Evolutionary conservation across 495 filamentous ascomycete genomes (phyloP).

Genomic region (Trichoderma reesei): DNA sequence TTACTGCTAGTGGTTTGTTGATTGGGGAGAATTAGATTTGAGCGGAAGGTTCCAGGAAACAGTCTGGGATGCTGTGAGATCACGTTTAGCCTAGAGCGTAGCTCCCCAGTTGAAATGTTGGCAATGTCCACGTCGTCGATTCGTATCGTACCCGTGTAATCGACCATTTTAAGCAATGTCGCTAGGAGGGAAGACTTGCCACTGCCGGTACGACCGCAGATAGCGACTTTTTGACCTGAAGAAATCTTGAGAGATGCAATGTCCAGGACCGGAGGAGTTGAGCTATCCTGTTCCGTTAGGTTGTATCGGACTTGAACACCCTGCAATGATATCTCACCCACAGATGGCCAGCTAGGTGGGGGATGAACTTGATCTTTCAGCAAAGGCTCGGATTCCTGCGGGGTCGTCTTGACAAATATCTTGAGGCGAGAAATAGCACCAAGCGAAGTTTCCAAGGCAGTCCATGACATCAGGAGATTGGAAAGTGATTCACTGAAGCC

Average conservation of each 20-base stretch:
- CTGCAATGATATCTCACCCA: slow-evolving; percentile 15
- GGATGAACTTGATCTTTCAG: slow-evolving; percentile 12
- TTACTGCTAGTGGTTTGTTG: no score
- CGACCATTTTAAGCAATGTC: no score
- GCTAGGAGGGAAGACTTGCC: slow-evolving; percentile 64
- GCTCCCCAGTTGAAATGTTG: no score
- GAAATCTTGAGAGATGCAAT: slow-evolving; percentile 7
- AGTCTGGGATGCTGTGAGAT: no score
- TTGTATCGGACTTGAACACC: slow-evolving; percentile 12
- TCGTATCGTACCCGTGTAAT: no score
- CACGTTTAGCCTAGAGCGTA: no score
- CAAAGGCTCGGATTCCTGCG: slow-evolving; percentile 13
- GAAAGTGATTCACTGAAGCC: slow-evolving; percentile 13
- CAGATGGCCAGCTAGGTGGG: slow-evolving; percentile 16
- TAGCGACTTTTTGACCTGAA: slow-evolving; percentile 16
- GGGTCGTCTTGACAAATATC: slow-evolving; percentile 14
- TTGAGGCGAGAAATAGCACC: slow-evolving; percentile 33
- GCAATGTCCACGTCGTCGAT: no score
- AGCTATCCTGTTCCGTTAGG: background rate
- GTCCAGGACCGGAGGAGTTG: background rate
- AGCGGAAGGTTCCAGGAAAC: no score
- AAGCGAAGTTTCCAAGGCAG: slow-evolving; percentile 32
- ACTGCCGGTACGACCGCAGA: slow-evolving; percentile 17
- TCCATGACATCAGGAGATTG: slow-evolving; percentile 19
- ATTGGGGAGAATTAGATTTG: no score